Evolutionary conservation across 768 basidiomycete species (phyloP).

Genomic region (Rhodocollybia butyracea): DNA sequence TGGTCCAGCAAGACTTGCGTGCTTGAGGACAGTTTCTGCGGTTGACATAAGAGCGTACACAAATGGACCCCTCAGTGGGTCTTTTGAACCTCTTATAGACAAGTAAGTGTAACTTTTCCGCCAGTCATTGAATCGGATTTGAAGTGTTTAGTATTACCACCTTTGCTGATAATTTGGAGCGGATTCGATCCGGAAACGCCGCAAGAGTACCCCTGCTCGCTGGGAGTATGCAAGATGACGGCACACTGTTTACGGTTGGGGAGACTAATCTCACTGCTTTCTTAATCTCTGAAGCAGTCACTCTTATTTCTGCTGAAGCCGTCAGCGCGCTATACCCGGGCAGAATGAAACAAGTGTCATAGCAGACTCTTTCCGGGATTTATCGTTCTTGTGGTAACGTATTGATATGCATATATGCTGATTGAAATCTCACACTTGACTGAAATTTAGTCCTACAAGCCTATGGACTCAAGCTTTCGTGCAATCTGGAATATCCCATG

Average conservation of each 20-base stretch:
- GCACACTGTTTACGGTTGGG: no score
- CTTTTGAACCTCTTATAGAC: neutral
- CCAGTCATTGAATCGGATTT: neutral
- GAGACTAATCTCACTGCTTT: conserved; percentile 5
- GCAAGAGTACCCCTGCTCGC: conserved; percentile 12
- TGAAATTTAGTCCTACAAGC: conserved; percentile 7
- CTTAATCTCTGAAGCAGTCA: neutral
- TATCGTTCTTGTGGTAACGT: conserved; percentile 9
- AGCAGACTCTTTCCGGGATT: conserved; percentile 7
- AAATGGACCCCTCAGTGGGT: conserved; percentile 9
- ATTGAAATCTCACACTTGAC: neutral
- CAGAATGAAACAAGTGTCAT: conserved; percentile 12
- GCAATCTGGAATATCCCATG: neutral
- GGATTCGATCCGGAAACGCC: conserved; percentile 8
- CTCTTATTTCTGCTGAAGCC: conserved; percentile 2
- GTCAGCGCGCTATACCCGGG: conserved; percentile 14
- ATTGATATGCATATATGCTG: neutral
- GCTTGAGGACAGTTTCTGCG: conserved; percentile 19
- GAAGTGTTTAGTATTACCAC: neutral
- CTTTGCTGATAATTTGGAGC: conserved; percentile 10
- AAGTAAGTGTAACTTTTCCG: neutral
- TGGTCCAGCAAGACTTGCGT: conserved; percentile 17
- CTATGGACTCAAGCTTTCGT: conserved; percentile 1
- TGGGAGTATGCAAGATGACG: conserved; percentile 12
- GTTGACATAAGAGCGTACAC: conserved; percentile 13